Evolutionary conservation across 768 basidiomycete species (phyloP).

Genomic region (Kwoniella sp.): DNA sequence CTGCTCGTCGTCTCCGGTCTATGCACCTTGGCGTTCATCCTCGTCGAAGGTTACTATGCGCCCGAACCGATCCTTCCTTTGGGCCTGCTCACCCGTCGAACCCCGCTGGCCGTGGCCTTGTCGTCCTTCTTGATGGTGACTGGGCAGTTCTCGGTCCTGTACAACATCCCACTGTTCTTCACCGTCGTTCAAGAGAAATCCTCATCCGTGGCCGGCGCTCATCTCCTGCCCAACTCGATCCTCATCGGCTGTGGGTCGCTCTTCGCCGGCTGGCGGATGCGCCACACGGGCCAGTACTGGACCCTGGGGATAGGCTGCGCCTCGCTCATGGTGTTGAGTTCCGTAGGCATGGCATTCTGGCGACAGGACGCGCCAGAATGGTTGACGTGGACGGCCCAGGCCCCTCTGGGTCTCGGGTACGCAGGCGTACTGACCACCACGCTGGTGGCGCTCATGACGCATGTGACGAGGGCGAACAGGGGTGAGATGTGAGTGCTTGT

Average conservation of each 20-base stretch:
- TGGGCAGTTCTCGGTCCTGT: slow-evolving; percentile 54
- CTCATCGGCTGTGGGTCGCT: slow-evolving; percentile 81
- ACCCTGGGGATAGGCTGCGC: slow-evolving; percentile 58
- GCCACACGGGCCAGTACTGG: slow-evolving; percentile 75
- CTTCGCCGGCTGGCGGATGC: slow-evolving; percentile 69
- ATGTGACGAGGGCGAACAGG: slow-evolving; percentile 31
- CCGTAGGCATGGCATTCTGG: slow-evolving; percentile 64
- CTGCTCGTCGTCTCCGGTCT: slow-evolving; percentile 61
- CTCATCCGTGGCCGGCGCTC: slow-evolving; percentile 68
- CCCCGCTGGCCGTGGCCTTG: slow-evolving; percentile 73
- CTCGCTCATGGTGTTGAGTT: slow-evolving; percentile 59
- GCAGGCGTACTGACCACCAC: slow-evolving; percentile 43
- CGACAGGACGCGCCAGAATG: slow-evolving; percentile 53
- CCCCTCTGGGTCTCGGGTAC: slow-evolving; percentile 41
- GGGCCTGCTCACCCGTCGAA: slow-evolving; percentile 68
- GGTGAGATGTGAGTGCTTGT: slow-evolving; percentile 36
- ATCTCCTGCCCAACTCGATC: slow-evolving; percentile 82
- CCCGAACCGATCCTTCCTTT: slow-evolving; percentile 88
- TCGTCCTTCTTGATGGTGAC: slow-evolving; percentile 61
- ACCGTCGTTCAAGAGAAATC: slow-evolving; percentile 69
- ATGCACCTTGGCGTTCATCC: slow-evolving; percentile 61
- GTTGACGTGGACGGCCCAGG: slow-evolving; percentile 40
- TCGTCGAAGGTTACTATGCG: slow-evolving; percentile 73
- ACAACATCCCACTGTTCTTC: slow-evolving; percentile 86
- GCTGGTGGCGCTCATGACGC: slow-evolving; percentile 46